Percentiles rank a stretch among this genome's conserved stretches.
Evolutionary conservation across 2,329 filamentous ascomycete species (phyloP).

Genomic region (Colletotrichum sp.): DNA sequence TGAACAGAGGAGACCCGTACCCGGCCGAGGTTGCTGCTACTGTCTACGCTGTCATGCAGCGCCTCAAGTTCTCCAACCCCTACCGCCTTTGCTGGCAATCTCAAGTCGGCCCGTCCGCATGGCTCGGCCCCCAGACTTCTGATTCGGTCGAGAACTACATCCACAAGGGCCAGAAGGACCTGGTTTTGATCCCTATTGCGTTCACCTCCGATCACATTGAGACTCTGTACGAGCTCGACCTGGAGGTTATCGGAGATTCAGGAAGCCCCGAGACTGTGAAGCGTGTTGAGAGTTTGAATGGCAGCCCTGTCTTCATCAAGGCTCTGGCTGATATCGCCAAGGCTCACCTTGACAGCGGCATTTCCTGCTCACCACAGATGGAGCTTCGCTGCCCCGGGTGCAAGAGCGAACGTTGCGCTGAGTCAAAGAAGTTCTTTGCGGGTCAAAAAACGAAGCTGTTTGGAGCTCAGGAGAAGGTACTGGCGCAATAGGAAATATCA

Average conservation of each 20-base stretch:
- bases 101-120: conserved; percentile 93
- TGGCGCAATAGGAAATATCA: not conserved
- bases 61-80: conserved; percentile 84
- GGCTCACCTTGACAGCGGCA: conserved; percentile 74
- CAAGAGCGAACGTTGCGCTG: conserved; percentile 84
- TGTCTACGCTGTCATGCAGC: conserved; percentile 95
- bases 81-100: conserved; percentile 98
- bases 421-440: conserved; percentile 74
- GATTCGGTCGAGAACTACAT: conserved; percentile 89
- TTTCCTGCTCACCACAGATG: conserved; percentile 82
- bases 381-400: conserved; percentile 90
- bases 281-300: conserved; percentile 90
- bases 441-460: conserved; percentile 29
- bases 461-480: not conserved
- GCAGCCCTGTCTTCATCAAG: conserved; percentile 86
- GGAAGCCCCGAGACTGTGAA: conserved; percentile 82
- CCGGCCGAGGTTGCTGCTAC: conserved; percentile 95
- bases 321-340: conserved; percentile 89
- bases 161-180: conserved; percentile 87
- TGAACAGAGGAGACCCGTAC: conserved; percentile 95
- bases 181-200: conserved; percentile 91
- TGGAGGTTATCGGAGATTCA: conserved; percentile 91
- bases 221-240: conserved; percentile 91
- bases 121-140: conserved; percentile 93
- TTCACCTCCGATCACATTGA: conserved; percentile 99